Evolutionary conservation across 345 rosid species (phyloP), one percentile per base, ranked within the genome.

Genomic region (Reutealis trisperma): DNA sequence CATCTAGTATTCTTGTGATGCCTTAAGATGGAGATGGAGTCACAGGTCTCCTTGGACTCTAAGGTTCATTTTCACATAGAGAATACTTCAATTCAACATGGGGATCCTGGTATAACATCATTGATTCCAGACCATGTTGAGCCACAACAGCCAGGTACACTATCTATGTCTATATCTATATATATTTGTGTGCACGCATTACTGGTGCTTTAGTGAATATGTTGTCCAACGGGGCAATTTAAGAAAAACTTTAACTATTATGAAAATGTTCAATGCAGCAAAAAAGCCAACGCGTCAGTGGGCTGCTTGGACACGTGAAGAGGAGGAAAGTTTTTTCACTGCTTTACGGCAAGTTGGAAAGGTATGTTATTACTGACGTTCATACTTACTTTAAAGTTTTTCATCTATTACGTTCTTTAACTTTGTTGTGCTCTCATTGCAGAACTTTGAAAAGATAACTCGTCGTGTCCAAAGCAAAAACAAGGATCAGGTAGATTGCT

Each of bases 301-400:
- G 99, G 98, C 98, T 85, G 98, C 99, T 77, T 96, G 99, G 99
- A 96, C 99, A 51, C 97, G 89, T 72, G 89, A 94, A 86, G 99
- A 96, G 87, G 98, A 96, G 81, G 98, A 94, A 86, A 89, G 95
- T 83, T 96, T 96, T 85, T 96, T 96, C 85, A 87, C 90, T 80
- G 99, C 99, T 24, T 87, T 96, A 83, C 95, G 98, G 75, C 99
- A 94, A 91, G 97, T 92, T 84, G 99, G 99, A 83, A 96, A 96
- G 97, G 98, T 83, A 86, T 73, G 85, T 73, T 75, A 25, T 75
- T 70, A 41, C 52, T 63, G n/a, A 66, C 61, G 61, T 71, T 32
- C 67, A 30, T 60, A 64, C 77, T 61, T 68, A 67, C 5, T 32
- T 75, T 60, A 24, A 44, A 15, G 12, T 51, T 66, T 72, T 74